Evolutionary conservation across 176 grass and related monocot genomes (phyloP), one percentile per base, ranked within the genome.

Genomic region (Musa schizocarpa): DNA sequence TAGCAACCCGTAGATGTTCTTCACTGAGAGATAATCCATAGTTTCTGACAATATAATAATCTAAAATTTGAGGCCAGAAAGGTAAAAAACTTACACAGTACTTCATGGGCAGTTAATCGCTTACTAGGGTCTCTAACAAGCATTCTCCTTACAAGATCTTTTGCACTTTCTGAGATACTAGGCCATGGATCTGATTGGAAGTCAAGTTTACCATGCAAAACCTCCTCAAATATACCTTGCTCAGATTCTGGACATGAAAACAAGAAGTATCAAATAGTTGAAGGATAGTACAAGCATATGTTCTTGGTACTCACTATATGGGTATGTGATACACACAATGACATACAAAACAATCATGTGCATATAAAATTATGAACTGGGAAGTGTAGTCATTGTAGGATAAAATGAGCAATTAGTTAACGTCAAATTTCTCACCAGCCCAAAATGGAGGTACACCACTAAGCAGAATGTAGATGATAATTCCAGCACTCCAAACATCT

Each of bases 191-290:
- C 93, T 22, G 93, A 88, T 25, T 89, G 51, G 1, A 96, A 92
- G 74, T 96, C 93, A 27, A 92, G 93, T 20, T 74, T 83, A 16
- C 93, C 93, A 43, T 96, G 89, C 51, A 96, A 78, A 79, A 96
- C 89, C 80, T 96, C 88, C 56, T 96, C 93, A 77, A 96, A 96
- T 88, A 96, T 96, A 1, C 87, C 93, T 80, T 96, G 93, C 87
- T 96, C 93, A 11, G 82, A 83, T 88, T 96, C 93, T 96, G 85
- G 3, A 83, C 1, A 25, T 51, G 24, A 75, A 76, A 12, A 65
- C 69, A 57, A 9, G 68, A 24, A 11, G 53, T 43, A 73, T 19
- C 52, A 76, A 66, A 25, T 58, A 22, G 71, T 58, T 23, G 11
- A 49, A 51, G 2, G 29, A 29, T 29, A 29, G 29, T 29, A 29